A percentile compares a stretch with the other conserved stretches of the same genome.
Evolutionary conservation across 352 stramenopile genomes (phyloP).

Genomic region (Pythium guiyangense): DNA sequence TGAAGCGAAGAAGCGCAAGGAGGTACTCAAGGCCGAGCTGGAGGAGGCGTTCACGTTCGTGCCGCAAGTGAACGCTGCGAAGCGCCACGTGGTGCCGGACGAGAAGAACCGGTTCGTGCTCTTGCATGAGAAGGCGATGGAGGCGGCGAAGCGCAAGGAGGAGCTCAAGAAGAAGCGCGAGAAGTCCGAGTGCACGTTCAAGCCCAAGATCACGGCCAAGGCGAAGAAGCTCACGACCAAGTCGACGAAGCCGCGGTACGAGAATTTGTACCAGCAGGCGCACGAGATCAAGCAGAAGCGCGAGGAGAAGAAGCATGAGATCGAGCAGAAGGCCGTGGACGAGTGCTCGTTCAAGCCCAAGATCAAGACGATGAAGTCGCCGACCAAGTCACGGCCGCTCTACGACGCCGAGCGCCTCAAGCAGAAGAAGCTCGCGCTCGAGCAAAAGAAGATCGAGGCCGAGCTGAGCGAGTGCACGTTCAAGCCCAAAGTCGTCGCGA

Average conservation of each 20-base stretch:
- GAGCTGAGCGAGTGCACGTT: conserved; percentile 67
- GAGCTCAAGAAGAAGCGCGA: conserved; percentile 50
- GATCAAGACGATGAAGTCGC: conserved; percentile 60
- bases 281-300: conserved; percentile 62
- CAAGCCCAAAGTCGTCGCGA: conserved; percentile 53
- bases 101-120: conserved; percentile 34
- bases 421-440: conserved; percentile 55
- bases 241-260: conserved; percentile 37
- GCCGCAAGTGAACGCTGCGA: conserved; percentile 50
- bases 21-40: conserved; percentile 42
- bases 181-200: conserved; percentile 53
- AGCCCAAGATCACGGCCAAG: conserved; percentile 60
- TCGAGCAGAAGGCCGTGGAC: conserved; percentile 46
- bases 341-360: conserved; percentile 78
- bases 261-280: conserved; percentile 74
- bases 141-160: conserved; percentile 46
- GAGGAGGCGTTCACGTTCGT: conserved; percentile 55
- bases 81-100: conserved; percentile 31
- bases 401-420: conserved; percentile 73
- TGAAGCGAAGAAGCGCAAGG: conserved; percentile 50
- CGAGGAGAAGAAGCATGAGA: conserved; percentile 61
- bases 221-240: conserved; percentile 44
- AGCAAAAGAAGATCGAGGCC: conserved; percentile 68
- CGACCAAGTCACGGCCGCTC: conserved; percentile 43
- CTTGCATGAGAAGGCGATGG: conserved; percentile 54